Conservation (phyloP, 176 grass and related monocot genomes). For the Ensete ventricosum region DNA sequence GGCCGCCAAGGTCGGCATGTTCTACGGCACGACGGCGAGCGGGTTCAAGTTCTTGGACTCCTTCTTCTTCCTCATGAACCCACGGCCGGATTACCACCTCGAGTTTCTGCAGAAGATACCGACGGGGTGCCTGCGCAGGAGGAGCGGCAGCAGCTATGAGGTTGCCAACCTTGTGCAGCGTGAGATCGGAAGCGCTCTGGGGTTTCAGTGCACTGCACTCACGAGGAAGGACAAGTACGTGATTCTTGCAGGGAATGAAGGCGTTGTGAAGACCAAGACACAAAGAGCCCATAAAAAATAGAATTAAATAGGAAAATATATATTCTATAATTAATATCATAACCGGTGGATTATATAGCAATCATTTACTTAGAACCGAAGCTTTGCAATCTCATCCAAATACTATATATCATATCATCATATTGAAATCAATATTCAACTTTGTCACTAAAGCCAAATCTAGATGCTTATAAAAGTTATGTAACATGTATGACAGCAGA, state of each 20-base stretch:
- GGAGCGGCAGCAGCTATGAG: conserved; percentile 9
- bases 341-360: too few relatives aligned
- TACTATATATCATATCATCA: too few relatives aligned
- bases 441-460: too few relatives aligned
- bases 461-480: too few relatives aligned
- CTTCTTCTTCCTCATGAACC: conserved; percentile 50
- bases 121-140: background rate
- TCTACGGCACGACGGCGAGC: conserved; percentile 70
- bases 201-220: conserved; percentile 52
- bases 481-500: too few relatives aligned
- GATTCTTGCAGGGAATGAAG: conserved; percentile 79
- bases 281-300: background rate
- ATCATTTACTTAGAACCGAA: too few relatives aligned
- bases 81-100: conserved; percentile 36
- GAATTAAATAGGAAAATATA: background rate
- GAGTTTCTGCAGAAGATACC: conserved; percentile 37
- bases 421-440: too few relatives aligned
- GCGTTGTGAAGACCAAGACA: conserved; percentile 21
- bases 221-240: conserved; percentile 92
- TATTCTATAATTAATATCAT: too few relatives aligned
- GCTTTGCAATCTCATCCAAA: too few relatives aligned
- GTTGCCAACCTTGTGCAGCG: conserved; percentile 69
- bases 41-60: conserved; percentile 65
- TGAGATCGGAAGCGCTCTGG: conserved; percentile 40
- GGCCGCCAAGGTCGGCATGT: conserved; percentile 40